Evolutionary conservation across 1,284 basidiomycete species (phyloP).

Genomic region (Cryptococcus wingfieldii): DNA sequence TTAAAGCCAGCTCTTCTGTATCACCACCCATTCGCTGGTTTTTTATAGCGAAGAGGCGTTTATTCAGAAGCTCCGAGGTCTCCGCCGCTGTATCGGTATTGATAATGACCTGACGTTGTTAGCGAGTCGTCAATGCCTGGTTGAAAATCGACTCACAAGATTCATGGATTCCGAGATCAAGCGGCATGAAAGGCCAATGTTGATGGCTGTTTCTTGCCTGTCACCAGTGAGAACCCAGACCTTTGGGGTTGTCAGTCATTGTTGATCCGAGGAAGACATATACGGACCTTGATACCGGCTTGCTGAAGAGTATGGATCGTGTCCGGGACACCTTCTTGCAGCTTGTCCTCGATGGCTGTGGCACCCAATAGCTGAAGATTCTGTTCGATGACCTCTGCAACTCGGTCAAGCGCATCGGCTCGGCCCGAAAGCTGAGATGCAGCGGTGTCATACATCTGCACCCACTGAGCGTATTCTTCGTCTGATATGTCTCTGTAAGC

Average conservation of each 20-base stretch:
- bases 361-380: conserved; percentile 89
- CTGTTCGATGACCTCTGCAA: conserved; percentile 92
- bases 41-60: conserved; percentile 85
- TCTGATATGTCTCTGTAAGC: conserved; percentile 88
- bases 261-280: neutral
- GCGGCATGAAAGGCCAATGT: conserved; percentile 95
- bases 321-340: conserved; percentile 98
- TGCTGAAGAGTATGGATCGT: conserved; percentile 95
- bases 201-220: conserved; percentile 97
- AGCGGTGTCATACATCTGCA: conserved; percentile 79
- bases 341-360: conserved; percentile 96
- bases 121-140: neutral
- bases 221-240: conserved; percentile 99
- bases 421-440: conserved; percentile 89
- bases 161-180: conserved; percentile 99
- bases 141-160: conserved; percentile 58
- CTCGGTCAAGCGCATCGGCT: conserved; percentile 87
- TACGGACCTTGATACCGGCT: conserved; percentile 85
- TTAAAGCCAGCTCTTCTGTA: conserved; percentile 85
- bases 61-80: conserved; percentile 83
- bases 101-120: conserved; percentile 70
- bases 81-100: conserved; percentile 83
- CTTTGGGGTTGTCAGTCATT: conserved; percentile 43
- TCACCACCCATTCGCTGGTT: conserved; percentile 86
- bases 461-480: conserved; percentile 87